Evolutionary conservation across 106 monocot species (phyloP).

Genomic region (Dendrobium huoshanense): DNA sequence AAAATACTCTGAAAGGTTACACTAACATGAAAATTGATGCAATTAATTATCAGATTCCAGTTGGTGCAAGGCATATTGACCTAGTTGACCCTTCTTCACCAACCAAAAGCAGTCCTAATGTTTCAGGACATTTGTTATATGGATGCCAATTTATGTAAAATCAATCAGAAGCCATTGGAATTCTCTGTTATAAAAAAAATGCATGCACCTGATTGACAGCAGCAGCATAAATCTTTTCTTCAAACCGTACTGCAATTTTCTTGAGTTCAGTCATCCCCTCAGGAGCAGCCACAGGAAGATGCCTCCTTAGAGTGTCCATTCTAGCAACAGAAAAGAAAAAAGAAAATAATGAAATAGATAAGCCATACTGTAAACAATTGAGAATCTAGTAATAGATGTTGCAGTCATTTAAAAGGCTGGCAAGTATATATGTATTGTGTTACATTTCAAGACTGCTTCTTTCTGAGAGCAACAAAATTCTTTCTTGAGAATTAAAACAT

Average conservation of each 20-base stretch:
- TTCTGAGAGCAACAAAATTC: neutral
- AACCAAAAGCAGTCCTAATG: neutral
- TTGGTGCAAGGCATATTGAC: neutral
- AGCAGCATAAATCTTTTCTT: constrained; percentile 79
- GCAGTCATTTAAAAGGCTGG: neutral
- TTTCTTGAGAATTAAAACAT: neutral
- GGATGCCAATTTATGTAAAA: neutral
- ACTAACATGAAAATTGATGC: neutral
- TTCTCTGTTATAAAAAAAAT: neutral
- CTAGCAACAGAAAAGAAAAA: constrained; percentile 20
- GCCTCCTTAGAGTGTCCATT: constrained; percentile 81
- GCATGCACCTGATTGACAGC: constrained; percentile 57
- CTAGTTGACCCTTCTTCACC: neutral
- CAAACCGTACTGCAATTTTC: constrained; percentile 77
- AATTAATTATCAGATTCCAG: neutral
- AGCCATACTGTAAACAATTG: neutral
- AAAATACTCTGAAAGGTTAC: neutral
- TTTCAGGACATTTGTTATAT: neutral
- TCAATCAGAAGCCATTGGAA: neutral
- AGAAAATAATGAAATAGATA: neutral
- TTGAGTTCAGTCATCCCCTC: constrained; percentile 63
- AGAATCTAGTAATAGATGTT: neutral
- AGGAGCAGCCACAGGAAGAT: constrained; percentile 52
- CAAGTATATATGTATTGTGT: neutral
- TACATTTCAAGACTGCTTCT: neutral